Percentiles rank a stretch among this genome's conserved stretches.
Evolutionary conservation across 2,329 filamentous ascomycete species (phyloP).

Genomic region (Sarocladium oryzae): DNA sequence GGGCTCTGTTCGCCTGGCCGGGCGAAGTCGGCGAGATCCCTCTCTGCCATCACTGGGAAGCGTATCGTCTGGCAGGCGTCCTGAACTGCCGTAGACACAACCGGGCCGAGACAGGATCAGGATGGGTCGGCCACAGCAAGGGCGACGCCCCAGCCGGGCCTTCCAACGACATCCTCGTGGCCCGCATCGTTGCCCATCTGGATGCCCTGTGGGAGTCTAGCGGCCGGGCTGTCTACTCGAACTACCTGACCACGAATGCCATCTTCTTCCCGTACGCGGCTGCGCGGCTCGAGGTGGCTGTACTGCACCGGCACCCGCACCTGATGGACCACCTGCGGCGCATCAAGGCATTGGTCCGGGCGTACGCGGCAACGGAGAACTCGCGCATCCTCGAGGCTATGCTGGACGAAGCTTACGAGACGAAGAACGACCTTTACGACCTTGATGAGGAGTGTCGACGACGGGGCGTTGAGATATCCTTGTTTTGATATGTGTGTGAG

Average conservation of each 20-base stretch:
- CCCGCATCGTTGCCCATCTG: constrained; percentile 18
- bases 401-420: constrained; percentile 12
- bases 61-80: constrained; percentile 19
- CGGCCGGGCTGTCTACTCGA: constrained; percentile 11
- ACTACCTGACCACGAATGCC: constrained; percentile 19
- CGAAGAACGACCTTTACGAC: constrained; percentile 12
- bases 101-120: constrained; percentile 2
- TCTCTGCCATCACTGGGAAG: constrained; percentile 23
- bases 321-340: constrained; percentile 12
- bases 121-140: neutral
- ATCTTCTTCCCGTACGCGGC: constrained; percentile 21
- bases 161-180: constrained; percentile 16
- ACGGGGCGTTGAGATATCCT: constrained; percentile 12
- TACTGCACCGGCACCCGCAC: constrained; percentile 9
- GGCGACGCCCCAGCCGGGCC: neutral
- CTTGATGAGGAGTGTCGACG: constrained; percentile 11
- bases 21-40: constrained; percentile 19
- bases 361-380: neutral
- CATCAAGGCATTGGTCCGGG: constrained; percentile 11
- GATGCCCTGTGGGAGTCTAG: constrained; percentile 18
- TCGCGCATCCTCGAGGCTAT: neutral
- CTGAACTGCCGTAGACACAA: constrained; percentile 15
- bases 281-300: constrained; percentile 18
- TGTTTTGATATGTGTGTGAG: constrained; percentile 11
- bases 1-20: constrained; percentile 16